Base-by-base conservation (phyloP, 768 basidiomycete species). In the Imleria badia region DNA sequence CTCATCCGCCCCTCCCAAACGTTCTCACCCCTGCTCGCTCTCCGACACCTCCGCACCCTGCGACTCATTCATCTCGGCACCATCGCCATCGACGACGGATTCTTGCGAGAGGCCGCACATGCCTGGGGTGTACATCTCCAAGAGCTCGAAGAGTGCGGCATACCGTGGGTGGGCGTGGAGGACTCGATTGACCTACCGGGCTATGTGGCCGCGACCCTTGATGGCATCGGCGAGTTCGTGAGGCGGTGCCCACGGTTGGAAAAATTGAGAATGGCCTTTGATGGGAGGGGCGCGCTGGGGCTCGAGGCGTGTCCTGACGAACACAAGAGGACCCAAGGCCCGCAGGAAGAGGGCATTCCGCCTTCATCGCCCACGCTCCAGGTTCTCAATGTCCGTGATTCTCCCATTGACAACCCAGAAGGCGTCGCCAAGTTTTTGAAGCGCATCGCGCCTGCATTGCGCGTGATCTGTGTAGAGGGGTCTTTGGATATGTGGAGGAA, bases 381-480 rank as follows among this genome's bases (percentile, higher is more conserved):
- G 48, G 61, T 66, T 8, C 62, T 70, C 47, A 66, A 70, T 7
- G 60, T 70, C 11, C 65, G 68, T 0, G 55, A 70, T 51, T 72
- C 69, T 6, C 61, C 56, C 2, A 66, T 70, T 29, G 59, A 51
- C 8, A 35, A 70, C 20, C 64, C 66, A 4, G 61, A 60, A 39
- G 43, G 54, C 34, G 69, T 70, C 1, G 69, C 68, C 42, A 42
- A 49, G 19, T 72, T 61, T 60, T 33, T 70, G 44, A 64, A 57
- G 30, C 56, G 48, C 11, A 45, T 64, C 19, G 62, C 67, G 1
- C 69, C 69, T 5, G 54, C 52, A 8, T 46, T 72, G 58, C 62
- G 61, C 10, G 56, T 57, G 3, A 65, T 69, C 12, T 58, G 56
- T 38, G 64, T 68, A 13, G 67, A 68, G 22, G 67, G 64, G 3